These are phyloP conservation scores for Fusarium sp. DNA, from an alignment of 2,329 filamentous ascomycete species.

Conservation along the genomic window DNA sequence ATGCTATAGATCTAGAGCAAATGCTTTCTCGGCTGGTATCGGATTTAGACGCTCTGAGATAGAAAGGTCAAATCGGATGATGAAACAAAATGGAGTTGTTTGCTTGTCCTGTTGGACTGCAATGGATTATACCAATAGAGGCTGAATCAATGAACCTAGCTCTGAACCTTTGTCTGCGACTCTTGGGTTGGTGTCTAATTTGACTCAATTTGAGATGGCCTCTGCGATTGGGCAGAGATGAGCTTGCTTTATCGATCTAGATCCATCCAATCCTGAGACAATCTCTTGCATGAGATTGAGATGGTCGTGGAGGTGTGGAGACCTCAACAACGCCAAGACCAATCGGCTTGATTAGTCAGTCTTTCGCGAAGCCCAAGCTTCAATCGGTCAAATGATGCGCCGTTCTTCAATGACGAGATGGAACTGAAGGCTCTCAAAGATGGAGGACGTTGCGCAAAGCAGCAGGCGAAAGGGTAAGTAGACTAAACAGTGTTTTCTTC, in stretches of 20 bases:
- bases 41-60: background rate
- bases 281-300: background rate
- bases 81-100: background rate
- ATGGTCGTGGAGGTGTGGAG: background rate
- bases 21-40: slow-evolving; percentile 17
- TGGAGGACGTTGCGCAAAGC: slow-evolving; percentile 19
- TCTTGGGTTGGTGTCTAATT: background rate
- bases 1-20: slow-evolving; percentile 28
- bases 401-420: background rate
- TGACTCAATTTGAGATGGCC: background rate
- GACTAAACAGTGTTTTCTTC: rapidly evolving
- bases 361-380: background rate
- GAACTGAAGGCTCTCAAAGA: background rate
- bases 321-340: background rate
- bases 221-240: background rate
- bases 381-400: background rate
- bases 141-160: background rate
- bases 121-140: background rate
- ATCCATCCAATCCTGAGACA: background rate
- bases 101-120: background rate
- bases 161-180: background rate
- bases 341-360: background rate
- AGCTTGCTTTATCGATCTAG: background rate
- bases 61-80: background rate
- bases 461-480: slow-evolving; percentile 37